Percentiles rank a stretch among this genome's conserved stretches.
Evolutionary conservation across 306 rosid species (phyloP).

Genomic region (Vigna nakashimae): DNA sequence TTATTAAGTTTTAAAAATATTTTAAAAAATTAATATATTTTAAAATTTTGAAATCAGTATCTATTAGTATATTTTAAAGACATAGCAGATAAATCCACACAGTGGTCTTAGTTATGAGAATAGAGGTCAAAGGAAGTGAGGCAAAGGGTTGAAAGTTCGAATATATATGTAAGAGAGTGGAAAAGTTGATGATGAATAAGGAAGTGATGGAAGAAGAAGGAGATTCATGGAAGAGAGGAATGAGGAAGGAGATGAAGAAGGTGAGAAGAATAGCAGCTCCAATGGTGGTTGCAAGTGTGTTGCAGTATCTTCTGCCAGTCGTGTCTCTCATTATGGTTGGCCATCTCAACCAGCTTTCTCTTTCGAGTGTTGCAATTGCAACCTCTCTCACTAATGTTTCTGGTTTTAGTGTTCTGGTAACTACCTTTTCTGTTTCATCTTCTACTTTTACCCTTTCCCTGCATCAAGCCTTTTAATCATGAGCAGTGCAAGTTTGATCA

Average conservation of each 20-base stretch:
- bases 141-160: too few relatives aligned
- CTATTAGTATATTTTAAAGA: too few relatives aligned
- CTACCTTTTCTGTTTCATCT: not conserved
- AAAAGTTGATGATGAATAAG: not conserved
- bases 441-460: too few relatives aligned
- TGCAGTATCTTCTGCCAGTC: constrained; percentile 55
- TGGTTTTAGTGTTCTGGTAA: constrained; percentile 58
- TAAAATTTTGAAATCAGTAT: too few relatives aligned
- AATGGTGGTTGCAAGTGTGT: constrained; percentile 48
- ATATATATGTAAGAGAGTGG: not conserved
- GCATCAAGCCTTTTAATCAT: too few relatives aligned
- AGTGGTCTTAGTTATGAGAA: not conserved
- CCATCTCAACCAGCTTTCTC: constrained; percentile 51
- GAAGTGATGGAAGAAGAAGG: constrained; percentile 43
- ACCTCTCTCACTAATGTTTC: constrained; percentile 54
- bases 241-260: constrained; percentile 42
- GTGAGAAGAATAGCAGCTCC: constrained; percentile 44
- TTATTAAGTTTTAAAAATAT: too few relatives aligned
- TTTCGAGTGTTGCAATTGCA: constrained; percentile 58
- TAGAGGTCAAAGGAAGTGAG: not conserved
- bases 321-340: constrained; percentile 55
- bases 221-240: constrained; percentile 4
- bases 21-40: too few relatives aligned
- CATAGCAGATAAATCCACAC: too few relatives aligned
- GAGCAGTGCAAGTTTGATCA: not conserved